These are phyloP conservation scores for Medicago ruthenica DNA, from an alignment of 306 rosid genomes.

Conservation along the genomic window DNA sequence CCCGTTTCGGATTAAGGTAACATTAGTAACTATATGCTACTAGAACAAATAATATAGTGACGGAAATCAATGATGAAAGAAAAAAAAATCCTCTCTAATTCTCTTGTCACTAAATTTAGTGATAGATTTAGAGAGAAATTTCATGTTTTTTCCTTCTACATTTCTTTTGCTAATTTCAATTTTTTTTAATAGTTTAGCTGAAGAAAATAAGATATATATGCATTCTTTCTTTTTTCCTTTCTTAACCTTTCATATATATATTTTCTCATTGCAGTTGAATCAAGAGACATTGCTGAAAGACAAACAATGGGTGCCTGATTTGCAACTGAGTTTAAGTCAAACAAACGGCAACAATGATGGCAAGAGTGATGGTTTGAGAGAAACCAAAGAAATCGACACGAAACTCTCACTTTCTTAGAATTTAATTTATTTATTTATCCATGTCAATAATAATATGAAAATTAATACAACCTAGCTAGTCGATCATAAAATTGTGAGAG, in stretches of 20 bases:
- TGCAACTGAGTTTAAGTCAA: constrained; percentile 64
- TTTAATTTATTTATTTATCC: background rate
- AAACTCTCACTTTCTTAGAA: constrained; percentile 73
- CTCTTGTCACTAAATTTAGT: background rate
- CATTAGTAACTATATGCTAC: background rate
- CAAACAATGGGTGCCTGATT: constrained; percentile 57
- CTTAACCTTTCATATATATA: background rate
- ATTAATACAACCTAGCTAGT: constrained; percentile 39
- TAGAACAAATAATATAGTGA: too few relatives aligned
- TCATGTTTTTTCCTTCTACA: background rate
- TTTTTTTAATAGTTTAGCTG: background rate
- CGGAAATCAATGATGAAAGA: too few relatives aligned
- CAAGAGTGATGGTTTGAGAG: constrained; percentile 38
- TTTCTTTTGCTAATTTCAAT: background rate
- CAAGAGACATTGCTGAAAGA: constrained; percentile 47
- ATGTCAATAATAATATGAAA: constrained; percentile 35
- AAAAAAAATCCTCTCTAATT: too few relatives aligned
- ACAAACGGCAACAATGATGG: constrained; percentile 41
- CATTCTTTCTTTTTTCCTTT: background rate
- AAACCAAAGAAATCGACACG: constrained; percentile 64
- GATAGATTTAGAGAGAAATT: too few relatives aligned
- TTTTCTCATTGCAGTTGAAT: constrained; percentile 55
- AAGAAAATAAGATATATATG: background rate
- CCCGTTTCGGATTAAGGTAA: constrained; percentile 60
- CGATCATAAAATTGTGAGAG: constrained; percentile 24